These are phyloP conservation scores for Plasmodium ovale DNA, from an alignment of 169 alveolate species.

Conservation along the genomic window DNA sequence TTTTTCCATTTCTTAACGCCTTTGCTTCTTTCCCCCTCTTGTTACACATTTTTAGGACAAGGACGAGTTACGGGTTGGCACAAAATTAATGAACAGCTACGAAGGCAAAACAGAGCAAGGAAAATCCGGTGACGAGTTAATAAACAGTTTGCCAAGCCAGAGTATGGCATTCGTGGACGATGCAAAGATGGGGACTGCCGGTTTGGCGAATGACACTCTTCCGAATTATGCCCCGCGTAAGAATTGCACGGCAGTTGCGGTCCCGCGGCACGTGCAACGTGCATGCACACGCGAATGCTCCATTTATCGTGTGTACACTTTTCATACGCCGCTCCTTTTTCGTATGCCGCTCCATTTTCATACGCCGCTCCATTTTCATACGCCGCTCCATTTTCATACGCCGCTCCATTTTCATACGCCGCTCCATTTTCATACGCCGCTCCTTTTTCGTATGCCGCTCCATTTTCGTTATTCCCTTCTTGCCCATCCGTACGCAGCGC, in stretches of 20 bases:
- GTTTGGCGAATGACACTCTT: background rate
- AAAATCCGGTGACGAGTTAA: background rate
- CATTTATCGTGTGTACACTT: no score
- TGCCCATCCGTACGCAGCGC: conserved; percentile 1
- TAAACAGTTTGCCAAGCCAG: background rate
- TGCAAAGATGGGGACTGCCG: background rate
- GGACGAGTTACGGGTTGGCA: conserved; percentile 8
- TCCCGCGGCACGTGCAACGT: background rate
- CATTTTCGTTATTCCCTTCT: background rate
- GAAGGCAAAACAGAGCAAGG: background rate
- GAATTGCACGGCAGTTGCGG: background rate
- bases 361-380: background rate
- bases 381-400: conserved; percentile 7
- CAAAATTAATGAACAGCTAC: conserved; percentile 10
- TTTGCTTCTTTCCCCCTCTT: background rate
- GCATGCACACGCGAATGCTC: background rate
- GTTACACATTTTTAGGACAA: conserved; percentile 7
- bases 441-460: conserved; percentile 18
- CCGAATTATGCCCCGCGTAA: conserved; percentile 34
- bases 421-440: background rate
- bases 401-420: conserved; percentile 10
- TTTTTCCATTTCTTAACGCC: background rate
- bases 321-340: conserved; percentile 13
- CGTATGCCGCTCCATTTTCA: conserved; percentile 13
- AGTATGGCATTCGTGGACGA: background rate